Evolutionary conservation across 106 monocot species (phyloP).

Genomic region (Narthecium ossifragum): DNA sequence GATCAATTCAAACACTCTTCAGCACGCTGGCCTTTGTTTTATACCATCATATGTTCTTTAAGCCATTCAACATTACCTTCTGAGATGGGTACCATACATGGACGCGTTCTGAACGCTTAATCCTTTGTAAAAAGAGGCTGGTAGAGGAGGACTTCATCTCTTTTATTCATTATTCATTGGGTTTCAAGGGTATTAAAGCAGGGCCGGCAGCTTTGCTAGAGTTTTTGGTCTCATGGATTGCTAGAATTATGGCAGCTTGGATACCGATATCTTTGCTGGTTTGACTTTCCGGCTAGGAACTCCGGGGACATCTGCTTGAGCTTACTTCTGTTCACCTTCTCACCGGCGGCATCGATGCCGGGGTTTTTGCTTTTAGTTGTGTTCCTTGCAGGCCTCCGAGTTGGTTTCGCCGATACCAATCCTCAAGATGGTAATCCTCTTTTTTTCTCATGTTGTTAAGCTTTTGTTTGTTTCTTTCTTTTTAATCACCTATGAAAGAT

Average conservation of each 20-base stretch:
- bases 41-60: no score
- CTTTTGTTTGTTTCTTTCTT: no score
- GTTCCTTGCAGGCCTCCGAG: background rate
- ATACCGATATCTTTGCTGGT: background rate
- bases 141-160: no score
- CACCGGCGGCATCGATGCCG: background rate
- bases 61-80: background rate
- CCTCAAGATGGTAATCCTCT: constrained; percentile 14
- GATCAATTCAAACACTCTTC: background rate
- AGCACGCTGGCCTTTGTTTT: background rate
- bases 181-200: no score
- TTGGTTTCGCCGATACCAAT: constrained; percentile 5
- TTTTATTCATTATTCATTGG: no score
- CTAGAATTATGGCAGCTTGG: background rate
- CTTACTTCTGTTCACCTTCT: no score
- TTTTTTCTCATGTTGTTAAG: no score
- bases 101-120: background rate
- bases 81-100: no score
- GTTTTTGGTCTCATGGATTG: background rate
- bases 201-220: no score
- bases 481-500: no score
- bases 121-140: background rate
- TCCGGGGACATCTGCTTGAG: no score
- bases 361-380: constrained; percentile 4
- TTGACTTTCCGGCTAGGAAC: no score